Evolutionary conservation across 495 filamentous ascomycete genomes (phyloP).

Genomic region (Usnea hakonensis): DNA sequence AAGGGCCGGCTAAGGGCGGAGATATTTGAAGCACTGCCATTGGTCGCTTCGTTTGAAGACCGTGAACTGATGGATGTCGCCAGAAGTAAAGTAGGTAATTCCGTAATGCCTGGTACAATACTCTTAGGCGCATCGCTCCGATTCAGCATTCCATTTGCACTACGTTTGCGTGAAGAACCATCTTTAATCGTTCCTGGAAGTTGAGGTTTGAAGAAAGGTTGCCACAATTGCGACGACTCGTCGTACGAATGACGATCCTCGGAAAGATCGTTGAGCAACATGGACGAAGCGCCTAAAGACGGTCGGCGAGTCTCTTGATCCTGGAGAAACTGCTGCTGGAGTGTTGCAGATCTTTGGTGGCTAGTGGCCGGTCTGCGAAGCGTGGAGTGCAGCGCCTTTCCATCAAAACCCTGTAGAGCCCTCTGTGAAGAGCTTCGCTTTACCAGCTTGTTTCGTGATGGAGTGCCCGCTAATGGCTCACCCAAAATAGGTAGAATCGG

Average conservation of each 20-base stretch:
- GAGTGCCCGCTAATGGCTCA: slow-evolving; percentile 39
- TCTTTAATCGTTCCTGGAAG: slow-evolving; percentile 33
- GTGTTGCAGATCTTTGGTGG: slow-evolving; percentile 70
- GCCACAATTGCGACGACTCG: slow-evolving; percentile 30
- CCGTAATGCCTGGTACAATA: slow-evolving; percentile 26
- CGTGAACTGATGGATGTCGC: slow-evolving; percentile 32
- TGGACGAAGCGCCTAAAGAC: slow-evolving; percentile 13
- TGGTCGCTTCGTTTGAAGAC: slow-evolving; percentile 14
- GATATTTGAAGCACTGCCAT: slow-evolving; percentile 11
- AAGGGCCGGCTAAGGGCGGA: slow-evolving; percentile 21
- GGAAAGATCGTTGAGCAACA: slow-evolving; percentile 14
- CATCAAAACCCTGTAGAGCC: slow-evolving; percentile 31
- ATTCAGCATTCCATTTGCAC: slow-evolving; percentile 20
- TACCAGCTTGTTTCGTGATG: slow-evolving; percentile 74
- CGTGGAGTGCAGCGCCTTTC: slow-evolving; percentile 36
- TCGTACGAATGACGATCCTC: slow-evolving; percentile 17
- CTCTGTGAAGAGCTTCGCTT: slow-evolving; percentile 68
- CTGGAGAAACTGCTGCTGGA: slow-evolving; percentile 32
- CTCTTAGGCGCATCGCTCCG: slow-evolving; percentile 26
- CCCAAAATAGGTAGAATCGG: slow-evolving; percentile 47
- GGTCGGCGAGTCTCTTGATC: slow-evolving; percentile 11
- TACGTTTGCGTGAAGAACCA: slow-evolving; percentile 26
- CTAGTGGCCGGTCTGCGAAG: slow-evolving; percentile 77
- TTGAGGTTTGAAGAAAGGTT: slow-evolving; percentile 40
- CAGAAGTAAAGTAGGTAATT: slow-evolving; percentile 35